Percentiles rank a stretch among this genome's conserved stretches.
Evolutionary conservation across 805 yeast species (phyloP).

Genomic region (Kregervanrija delftensis): DNA sequence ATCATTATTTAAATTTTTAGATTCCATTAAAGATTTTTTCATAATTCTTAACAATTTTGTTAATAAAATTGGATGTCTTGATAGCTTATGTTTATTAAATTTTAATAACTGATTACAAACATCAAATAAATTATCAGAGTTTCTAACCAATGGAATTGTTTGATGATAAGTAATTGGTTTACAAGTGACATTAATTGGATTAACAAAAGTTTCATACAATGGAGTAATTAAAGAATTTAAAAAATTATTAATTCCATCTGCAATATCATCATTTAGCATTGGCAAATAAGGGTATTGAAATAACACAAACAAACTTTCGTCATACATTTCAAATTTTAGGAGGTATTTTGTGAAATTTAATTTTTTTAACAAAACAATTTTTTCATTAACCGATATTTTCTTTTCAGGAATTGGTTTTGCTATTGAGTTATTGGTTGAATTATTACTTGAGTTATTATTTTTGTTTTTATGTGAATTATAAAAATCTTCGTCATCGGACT

Average conservation of each 20-base stretch:
- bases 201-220: constrained; percentile 27
- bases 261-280: constrained; percentile 42
- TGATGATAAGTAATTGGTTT: constrained; percentile 22
- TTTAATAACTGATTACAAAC: constrained; percentile 34
- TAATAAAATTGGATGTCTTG: constrained; percentile 41
- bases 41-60: constrained; percentile 60
- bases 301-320: constrained; percentile 55
- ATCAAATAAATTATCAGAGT: constrained; percentile 39
- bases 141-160: neutral
- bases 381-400: constrained; percentile 9
- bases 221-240: constrained; percentile 45
- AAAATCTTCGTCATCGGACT: constrained; percentile 45
- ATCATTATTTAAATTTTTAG: constrained; percentile 6
- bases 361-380: constrained; percentile 27
- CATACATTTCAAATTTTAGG: constrained; percentile 52
- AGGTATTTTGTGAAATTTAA: constrained; percentile 44
- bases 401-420: constrained; percentile 7
- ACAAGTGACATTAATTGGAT: constrained; percentile 6
- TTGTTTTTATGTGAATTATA: constrained; percentile 2
- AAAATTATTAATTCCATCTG: constrained; percentile 41
- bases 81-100: constrained; percentile 50
- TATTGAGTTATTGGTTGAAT: neutral
- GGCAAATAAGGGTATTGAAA: constrained; percentile 57
- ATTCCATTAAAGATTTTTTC: constrained; percentile 26
- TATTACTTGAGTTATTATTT: neutral